Conservation (phyloP, 768 basidiomycete species). For the Suillus brevipes region DNA sequence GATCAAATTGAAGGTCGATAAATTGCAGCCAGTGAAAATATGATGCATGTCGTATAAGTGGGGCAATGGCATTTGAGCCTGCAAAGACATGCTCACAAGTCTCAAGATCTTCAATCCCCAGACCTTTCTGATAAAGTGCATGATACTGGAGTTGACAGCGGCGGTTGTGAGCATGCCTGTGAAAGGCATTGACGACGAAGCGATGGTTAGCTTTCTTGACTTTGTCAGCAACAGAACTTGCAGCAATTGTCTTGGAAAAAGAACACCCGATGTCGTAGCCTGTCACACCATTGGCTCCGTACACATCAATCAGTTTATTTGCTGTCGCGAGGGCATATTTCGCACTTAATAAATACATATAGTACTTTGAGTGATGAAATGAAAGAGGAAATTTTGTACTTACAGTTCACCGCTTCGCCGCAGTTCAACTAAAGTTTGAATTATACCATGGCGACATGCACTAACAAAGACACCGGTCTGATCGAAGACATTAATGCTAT, state of each 20-base stretch:
- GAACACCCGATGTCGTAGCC: slow-evolving; percentile 33
- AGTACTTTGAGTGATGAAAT: not conserved
- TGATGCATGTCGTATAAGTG: slow-evolving; percentile 10
- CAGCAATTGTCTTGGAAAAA: slow-evolving; percentile 18
- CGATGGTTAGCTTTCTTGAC: slow-evolving; percentile 1
- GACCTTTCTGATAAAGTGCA: slow-evolving; percentile 13
- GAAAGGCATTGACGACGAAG: slow-evolving; percentile 20
- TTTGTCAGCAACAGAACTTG: slow-evolving; percentile 7
- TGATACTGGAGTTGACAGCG: slow-evolving; percentile 20
- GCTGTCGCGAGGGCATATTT: slow-evolving; percentile 15
- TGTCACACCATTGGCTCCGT: slow-evolving; percentile 11
- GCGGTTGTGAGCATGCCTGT: slow-evolving; percentile 24
- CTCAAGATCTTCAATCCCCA: slow-evolving; percentile 21
- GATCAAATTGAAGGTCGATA: slow-evolving; percentile 10
- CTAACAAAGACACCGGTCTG: slow-evolving; percentile 40
- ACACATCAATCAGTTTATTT: slow-evolving; percentile 23
- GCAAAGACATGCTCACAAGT: slow-evolving; percentile 20
- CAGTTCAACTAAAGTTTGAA: slow-evolving; percentile 33
- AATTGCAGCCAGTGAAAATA: slow-evolving; percentile 21
- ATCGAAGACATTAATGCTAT: slow-evolving; percentile 34
- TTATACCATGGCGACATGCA: slow-evolving; percentile 36
- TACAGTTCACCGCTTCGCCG: slow-evolving; percentile 38
- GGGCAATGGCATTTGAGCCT: slow-evolving; percentile 9
- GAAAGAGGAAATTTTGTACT: slow-evolving; percentile 12
- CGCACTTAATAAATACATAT: not conserved